A percentile compares a stretch with the other conserved stretches of the same genome.
phyloP scores from a whole-genome alignment of 2,329 filamentous ascomycete genomes.

The Fusarium brachygibbosum region DNA sequence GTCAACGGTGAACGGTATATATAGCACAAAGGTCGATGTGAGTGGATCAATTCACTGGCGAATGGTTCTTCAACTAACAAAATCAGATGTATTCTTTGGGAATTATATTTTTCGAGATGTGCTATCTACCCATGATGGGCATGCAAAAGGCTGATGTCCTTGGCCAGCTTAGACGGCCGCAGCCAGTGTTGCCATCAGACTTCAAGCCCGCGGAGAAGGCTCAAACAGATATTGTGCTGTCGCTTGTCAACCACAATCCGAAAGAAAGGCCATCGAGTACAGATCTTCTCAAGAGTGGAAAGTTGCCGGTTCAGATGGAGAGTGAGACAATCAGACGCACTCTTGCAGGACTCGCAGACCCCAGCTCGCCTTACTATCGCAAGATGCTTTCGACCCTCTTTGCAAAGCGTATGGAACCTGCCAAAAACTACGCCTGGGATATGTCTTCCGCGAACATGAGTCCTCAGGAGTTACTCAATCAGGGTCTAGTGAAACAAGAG shows the following conservation, averaged over 20 bases:
- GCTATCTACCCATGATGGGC: constrained; percentile 75
- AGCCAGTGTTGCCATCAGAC: constrained; percentile 77
- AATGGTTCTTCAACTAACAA: constrained; percentile 19
- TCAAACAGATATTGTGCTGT: constrained; percentile 83
- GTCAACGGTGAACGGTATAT: constrained; percentile 79
- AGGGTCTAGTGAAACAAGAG: constrained; percentile 79
- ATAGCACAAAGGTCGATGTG: constrained; percentile 93
- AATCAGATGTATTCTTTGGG: constrained; percentile 93
- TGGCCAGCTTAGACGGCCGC: constrained; percentile 74
- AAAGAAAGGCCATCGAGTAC: constrained; percentile 84
- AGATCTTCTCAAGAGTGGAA: constrained; percentile 86
- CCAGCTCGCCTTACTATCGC: constrained; percentile 87
- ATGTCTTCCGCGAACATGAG: constrained; percentile 70
- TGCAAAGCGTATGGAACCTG: constrained; percentile 78
- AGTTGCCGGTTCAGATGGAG: constrained; percentile 91
- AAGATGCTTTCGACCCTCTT: constrained; percentile 92
- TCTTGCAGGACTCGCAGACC: constrained; percentile 83
- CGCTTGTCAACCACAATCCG: constrained; percentile 84
- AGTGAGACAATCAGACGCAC: constrained; percentile 90
- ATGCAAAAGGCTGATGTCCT: constrained; percentile 76
- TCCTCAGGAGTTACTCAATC: constrained; percentile 75
- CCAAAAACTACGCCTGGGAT: constrained; percentile 86
- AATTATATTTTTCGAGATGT: constrained; percentile 99
- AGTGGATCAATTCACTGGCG: constrained; percentile 51
- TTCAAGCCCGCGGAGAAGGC: constrained; percentile 79